A percentile compares a stretch with the other conserved stretches of the same genome.
These are phyloP conservation scores for Cucurbita maxima DNA, from an alignment of 306 rosid species.

Conservation along the genomic window DNA sequence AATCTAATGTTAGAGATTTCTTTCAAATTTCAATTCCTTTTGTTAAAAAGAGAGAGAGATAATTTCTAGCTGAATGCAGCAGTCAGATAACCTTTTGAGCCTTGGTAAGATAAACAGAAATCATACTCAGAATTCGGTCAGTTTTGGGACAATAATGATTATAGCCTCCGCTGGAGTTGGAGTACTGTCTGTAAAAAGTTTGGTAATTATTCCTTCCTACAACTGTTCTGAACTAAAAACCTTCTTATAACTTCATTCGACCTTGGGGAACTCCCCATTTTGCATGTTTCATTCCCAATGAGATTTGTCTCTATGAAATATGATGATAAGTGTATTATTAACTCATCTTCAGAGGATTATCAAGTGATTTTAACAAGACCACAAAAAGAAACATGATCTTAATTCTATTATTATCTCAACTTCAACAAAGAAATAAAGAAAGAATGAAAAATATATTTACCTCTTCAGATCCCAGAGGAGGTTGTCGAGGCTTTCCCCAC, in stretches of 20 bases:
- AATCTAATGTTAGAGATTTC: background rate
- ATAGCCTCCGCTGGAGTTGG: background rate
- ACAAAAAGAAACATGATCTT: background rate
- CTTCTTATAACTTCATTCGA: background rate
- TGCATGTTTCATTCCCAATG: background rate
- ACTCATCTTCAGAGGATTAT: background rate
- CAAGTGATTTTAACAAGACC: background rate
- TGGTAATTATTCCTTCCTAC: background rate
- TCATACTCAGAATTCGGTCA: background rate
- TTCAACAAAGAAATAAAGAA: background rate
- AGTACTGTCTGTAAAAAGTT: background rate
- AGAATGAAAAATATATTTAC: constrained; percentile 26
- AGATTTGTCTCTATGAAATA: background rate
- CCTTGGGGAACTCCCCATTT: background rate
- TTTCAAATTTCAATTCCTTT: no score
- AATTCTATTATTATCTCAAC: background rate
- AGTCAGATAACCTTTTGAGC: background rate
- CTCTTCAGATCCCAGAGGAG: constrained; percentile 72
- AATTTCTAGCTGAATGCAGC: background rate
- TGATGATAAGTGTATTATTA: background rate
- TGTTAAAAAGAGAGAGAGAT: background rate
- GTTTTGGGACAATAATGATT: background rate
- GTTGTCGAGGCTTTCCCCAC: constrained; percentile 89
- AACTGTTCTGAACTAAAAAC: background rate
- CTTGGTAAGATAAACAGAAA: background rate